Evolutionary conservation across 1,139 yeast genomes (phyloP).

Genomic region (Suhomyces guaymorum): DNA sequence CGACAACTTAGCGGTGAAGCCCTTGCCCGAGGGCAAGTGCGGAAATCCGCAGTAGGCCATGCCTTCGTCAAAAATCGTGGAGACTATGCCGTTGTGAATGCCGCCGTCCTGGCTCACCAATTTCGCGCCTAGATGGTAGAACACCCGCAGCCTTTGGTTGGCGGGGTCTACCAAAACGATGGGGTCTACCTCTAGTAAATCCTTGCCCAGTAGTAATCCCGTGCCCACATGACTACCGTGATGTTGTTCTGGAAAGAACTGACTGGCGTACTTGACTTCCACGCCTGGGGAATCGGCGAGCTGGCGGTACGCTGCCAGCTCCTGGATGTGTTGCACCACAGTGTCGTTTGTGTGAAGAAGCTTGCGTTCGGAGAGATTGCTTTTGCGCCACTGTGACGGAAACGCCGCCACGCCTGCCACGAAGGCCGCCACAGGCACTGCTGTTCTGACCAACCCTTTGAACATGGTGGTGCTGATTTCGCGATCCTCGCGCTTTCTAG

Average conservation of each 20-base stretch:
- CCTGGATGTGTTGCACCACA: constrained; percentile 33
- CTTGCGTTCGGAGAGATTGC: constrained; percentile 22
- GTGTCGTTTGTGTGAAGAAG: constrained; percentile 31
- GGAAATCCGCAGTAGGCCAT: constrained; percentile 87
- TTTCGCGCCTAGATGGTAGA: constrained; percentile 69
- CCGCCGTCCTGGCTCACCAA: constrained; percentile 70
- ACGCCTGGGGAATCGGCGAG: constrained; percentile 30
- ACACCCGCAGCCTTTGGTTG: constrained; percentile 53
- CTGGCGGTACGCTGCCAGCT: constrained; percentile 32
- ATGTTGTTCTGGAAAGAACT: constrained; percentile 61
- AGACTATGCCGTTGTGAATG: constrained; percentile 83
- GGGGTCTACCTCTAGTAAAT: constrained; percentile 68
- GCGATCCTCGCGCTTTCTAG: neutral
- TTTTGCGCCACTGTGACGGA: constrained; percentile 42
- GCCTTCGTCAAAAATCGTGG: constrained; percentile 84
- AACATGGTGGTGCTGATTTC: constrained; percentile 13
- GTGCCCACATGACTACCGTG: constrained; percentile 62
- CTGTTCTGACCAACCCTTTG: constrained; percentile 22
- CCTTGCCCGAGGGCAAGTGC: constrained; percentile 74
- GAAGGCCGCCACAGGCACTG: constrained; percentile 43
- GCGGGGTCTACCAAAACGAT: constrained; percentile 45
- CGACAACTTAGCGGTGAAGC: constrained; percentile 84
- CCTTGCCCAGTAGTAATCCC: constrained; percentile 64
- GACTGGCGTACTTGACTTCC: constrained; percentile 33
- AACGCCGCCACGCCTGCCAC: constrained; percentile 49